A percentile compares a stretch with the other conserved stretches of the same genome.
phyloP scores from a whole-genome alignment of 2,329 filamentous ascomycete genomes.

The Xylogone sp. region DNA sequence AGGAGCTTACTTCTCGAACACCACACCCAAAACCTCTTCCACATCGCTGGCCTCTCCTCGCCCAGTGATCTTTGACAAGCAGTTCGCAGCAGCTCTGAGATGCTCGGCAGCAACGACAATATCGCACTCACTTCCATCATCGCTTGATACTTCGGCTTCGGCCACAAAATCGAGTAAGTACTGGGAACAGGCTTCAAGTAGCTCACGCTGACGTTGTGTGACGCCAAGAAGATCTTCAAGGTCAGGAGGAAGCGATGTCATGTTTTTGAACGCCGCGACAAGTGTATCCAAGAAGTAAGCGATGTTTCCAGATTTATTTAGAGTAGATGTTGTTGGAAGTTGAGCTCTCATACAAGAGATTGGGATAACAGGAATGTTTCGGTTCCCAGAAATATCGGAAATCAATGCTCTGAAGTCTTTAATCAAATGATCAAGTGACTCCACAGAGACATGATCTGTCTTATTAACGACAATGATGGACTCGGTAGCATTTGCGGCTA shows the following conservation, averaged over 20 bases:
- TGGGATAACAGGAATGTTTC: constrained; percentile 43
- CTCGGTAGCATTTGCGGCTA: constrained; percentile 46
- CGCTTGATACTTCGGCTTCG: constrained; percentile 40
- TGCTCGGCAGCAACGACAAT: constrained; percentile 89
- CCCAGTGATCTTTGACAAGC: constrained; percentile 83
- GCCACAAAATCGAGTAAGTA: constrained; percentile 72
- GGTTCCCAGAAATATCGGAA: constrained; percentile 20
- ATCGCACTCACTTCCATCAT: constrained; percentile 56
- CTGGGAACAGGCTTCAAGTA: constrained; percentile 68
- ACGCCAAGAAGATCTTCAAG: constrained; percentile 85
- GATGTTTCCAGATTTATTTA: constrained; percentile 58
- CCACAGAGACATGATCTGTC: constrained; percentile 42
- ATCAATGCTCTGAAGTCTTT: constrained; percentile 35
- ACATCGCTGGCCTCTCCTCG: constrained; percentile 82
- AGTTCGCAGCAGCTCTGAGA: constrained; percentile 74
- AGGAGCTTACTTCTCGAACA: constrained; percentile 80
- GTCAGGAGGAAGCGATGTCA: constrained; percentile 68
- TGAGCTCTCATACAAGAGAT: constrained; percentile 70
- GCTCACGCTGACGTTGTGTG: constrained; percentile 81
- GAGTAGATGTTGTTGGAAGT: constrained; percentile 7
- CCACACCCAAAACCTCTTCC: constrained; percentile 91
- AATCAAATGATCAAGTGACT: constrained; percentile 35
- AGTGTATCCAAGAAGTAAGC: constrained; percentile 65
- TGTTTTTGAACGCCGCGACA: constrained; percentile 60
- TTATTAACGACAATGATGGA: constrained; percentile 61